Percentiles rank a stretch among this genome's conserved stretches.
These are phyloP conservation scores for Mallotus nudiflorus DNA, from an alignment of 345 rosid genomes.

Conservation along the genomic window DNA sequence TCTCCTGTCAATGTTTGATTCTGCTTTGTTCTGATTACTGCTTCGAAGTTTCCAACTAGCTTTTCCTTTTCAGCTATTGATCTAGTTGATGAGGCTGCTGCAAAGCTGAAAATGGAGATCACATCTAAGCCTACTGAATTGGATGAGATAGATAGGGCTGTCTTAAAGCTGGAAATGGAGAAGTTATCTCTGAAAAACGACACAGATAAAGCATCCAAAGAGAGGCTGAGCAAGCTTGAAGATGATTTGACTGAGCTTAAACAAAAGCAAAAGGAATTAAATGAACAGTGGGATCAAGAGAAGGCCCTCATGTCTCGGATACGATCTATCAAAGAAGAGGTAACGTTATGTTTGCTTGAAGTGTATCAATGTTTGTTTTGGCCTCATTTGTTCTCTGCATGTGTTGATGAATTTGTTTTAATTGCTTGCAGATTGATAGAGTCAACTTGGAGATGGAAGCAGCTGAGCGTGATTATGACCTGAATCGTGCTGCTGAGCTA, in stretches of 20 bases:
- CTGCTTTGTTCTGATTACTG: background rate
- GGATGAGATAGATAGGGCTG: constrained; percentile 85
- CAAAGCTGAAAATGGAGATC: constrained; percentile 97
- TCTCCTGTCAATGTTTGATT: background rate
- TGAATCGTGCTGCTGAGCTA: constrained; percentile 88
- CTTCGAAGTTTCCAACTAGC: constrained; percentile 10
- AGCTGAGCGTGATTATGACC: constrained; percentile 87
- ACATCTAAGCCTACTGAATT: constrained; percentile 94
- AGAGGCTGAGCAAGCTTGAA: constrained; percentile 76
- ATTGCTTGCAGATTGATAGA: constrained; percentile 67
- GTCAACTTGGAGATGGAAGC: constrained; percentile 92
- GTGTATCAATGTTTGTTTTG: background rate
- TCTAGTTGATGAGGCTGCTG: constrained; percentile 96
- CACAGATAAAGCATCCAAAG: constrained; percentile 81
- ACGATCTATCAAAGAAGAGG: constrained; percentile 91
- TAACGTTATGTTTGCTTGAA: constrained; percentile 17
- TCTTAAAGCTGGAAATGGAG: constrained; percentile 93
- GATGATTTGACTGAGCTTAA: constrained; percentile 59
- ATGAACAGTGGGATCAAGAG: constrained; percentile 73
- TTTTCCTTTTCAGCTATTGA: constrained; percentile 73
- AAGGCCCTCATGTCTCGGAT: constrained; percentile 72
- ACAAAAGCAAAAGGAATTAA: constrained; percentile 68
- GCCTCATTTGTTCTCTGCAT: background rate
- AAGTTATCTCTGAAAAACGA: constrained; percentile 81
- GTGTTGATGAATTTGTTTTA: constrained; percentile 14